phyloP scores from a whole-genome alignment of 768 basidiomycete genomes.

The Leccinum boreale region DNA sequence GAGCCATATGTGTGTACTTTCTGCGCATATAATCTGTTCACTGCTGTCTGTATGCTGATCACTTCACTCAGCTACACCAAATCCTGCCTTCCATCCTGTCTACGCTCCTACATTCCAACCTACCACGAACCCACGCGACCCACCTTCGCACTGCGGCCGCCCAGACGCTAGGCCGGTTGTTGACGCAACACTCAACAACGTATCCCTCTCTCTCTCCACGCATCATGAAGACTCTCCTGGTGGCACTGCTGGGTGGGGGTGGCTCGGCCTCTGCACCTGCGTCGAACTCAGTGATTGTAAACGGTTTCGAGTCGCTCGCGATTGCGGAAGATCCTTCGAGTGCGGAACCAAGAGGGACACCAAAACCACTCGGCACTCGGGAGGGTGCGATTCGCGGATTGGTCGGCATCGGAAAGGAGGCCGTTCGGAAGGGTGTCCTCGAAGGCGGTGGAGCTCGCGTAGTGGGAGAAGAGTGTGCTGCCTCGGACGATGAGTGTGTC shows the following conservation, averaged over 20 bases:
- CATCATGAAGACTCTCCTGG: constrained; percentile 89
- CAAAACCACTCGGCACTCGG: constrained; percentile 75
- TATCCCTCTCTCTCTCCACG: constrained; percentile 86
- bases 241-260: constrained; percentile 62
- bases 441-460: constrained; percentile 78
- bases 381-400: constrained; percentile 90
- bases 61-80: constrained; percentile 78
- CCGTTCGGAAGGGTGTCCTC: constrained; percentile 76
- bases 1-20: constrained; percentile 87
- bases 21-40: not conserved
- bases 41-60: not conserved
- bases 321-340: constrained; percentile 30
- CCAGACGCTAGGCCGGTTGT: constrained; percentile 77
- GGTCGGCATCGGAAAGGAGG: constrained; percentile 81
- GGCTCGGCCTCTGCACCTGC: constrained; percentile 8
- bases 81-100: constrained; percentile 91
- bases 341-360: constrained; percentile 36
- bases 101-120: constrained; percentile 80
- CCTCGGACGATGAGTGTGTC: constrained; percentile 30
- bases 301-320: constrained; percentile 27
- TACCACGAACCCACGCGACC: constrained; percentile 69
- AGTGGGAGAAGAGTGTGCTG: constrained; percentile 62
- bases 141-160: constrained; percentile 78
- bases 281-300: constrained; percentile 16
- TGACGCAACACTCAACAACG: constrained; percentile 81